Conservation (phyloP, 2,329 filamentous ascomycete genomes). For the Orbilia oligospora region DNA sequence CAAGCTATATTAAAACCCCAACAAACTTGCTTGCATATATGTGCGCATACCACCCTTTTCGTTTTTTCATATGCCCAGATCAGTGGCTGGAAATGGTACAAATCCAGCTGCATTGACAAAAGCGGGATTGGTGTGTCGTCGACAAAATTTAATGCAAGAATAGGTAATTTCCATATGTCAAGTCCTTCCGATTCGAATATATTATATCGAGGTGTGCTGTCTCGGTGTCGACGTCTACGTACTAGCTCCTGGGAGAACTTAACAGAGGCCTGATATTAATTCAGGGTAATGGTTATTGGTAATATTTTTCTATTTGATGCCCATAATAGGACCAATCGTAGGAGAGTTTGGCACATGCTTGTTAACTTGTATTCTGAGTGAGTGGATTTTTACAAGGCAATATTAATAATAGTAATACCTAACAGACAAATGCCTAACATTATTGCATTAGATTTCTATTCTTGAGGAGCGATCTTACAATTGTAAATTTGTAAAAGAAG, state of each 20-base stretch:
- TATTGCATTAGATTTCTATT: not conserved
- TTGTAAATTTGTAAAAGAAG: not conserved
- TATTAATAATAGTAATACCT: not conserved
- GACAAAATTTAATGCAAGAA: constrained; percentile 3
- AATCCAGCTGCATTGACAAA: not conserved
- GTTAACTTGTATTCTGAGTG: not conserved
- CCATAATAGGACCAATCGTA: constrained; percentile 11
- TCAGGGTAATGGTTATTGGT: constrained; percentile 1
- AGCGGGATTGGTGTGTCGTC: not conserved
- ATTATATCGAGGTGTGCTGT: constrained; percentile 8
- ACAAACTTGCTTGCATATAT: no score
- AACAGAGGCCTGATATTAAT: not conserved
- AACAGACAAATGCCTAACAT: no score
- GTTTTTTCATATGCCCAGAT: no score
- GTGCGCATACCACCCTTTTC: no score
- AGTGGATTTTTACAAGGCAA: not conserved
- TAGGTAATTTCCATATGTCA: constrained; percentile 1
- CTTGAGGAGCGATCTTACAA: not conserved
- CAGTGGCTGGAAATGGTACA: not conserved
- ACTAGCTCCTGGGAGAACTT: not conserved
- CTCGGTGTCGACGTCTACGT: not conserved
- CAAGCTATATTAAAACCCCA: not conserved
- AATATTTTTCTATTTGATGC: not conserved
- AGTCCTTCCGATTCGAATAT: constrained; percentile 14
- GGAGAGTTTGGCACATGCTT: not conserved